Conservation (phyloP, 2,329 filamentous ascomycete species). For the Chrysosporium keratinophilum region DNA sequence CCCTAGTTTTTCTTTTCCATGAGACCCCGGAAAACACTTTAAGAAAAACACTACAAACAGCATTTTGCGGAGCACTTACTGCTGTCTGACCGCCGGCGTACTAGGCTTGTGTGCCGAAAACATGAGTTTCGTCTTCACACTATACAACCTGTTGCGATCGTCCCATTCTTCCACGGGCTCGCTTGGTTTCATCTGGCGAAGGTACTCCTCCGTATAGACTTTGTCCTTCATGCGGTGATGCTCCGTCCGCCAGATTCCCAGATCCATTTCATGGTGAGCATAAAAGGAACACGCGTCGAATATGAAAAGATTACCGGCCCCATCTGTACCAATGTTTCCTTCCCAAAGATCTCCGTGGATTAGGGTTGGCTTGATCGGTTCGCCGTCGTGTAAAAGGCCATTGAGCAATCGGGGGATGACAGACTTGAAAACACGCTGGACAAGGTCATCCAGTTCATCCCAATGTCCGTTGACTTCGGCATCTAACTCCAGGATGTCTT, state of each 20-base stretch:
- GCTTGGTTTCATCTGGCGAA: conserved; percentile 18
- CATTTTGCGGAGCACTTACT: neutral
- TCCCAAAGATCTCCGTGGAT: conserved; percentile 36
- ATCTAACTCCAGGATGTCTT: conserved; percentile 23
- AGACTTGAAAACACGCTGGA: conserved; percentile 17
- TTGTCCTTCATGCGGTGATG: conserved; percentile 15
- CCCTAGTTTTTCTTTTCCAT: neutral
- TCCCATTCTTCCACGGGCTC: conserved; percentile 26
- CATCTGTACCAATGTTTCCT: conserved; percentile 26
- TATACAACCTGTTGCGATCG: conserved; percentile 25
- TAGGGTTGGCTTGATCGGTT: conserved; percentile 23
- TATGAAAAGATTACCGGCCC: conserved; percentile 24
- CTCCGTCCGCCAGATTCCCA: conserved; percentile 24
- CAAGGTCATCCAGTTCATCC: conserved; percentile 22
- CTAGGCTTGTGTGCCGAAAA: neutral
- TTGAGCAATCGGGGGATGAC: conserved; percentile 27
- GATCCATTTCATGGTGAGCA: conserved; percentile 32
- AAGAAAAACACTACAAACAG: neutral
- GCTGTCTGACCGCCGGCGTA: neutral
- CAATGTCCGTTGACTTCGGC: conserved; percentile 25
- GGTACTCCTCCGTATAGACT: conserved; percentile 13
- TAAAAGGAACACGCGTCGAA: conserved; percentile 30
- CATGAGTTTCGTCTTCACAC: conserved; percentile 20
- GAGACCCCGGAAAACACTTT: neutral
- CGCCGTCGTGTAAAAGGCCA: conserved; percentile 19